Base-by-base conservation (phyloP, 257 asterid genomes). In the Ophiorrhiza pumila region DNA sequence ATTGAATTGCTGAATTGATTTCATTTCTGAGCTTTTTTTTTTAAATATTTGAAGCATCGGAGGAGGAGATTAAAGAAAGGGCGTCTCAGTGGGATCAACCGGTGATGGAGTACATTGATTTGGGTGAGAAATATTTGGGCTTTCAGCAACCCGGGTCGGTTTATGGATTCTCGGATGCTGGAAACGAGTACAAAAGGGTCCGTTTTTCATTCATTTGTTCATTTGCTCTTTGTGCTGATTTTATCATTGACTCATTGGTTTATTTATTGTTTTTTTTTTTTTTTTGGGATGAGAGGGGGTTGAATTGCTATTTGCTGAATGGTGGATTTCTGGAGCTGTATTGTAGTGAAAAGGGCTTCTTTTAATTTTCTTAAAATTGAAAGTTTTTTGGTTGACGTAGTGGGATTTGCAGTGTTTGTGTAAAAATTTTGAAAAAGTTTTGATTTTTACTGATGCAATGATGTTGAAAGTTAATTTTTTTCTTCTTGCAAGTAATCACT, bases 21-120 rank as follows among this genome's bases (percentile, higher is more conserved):
- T 4, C 35, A 6, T 4, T 0, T 5, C 17, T 58, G 18, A 1
- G 58, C 31, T 53, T 31, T 1, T 0, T 34, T 66, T 27, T 27
- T 53, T 37, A 20, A 2, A 18, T 47, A 9, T 77, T 65, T 67
- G 68, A 43, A 94, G 99, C 89, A 42, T 79, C 93, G 72, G 98
- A 88, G 78, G 95, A 91, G 65, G 98, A 90, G 84, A 91, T 94
- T 70, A 69, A 80, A 53, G 97, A 91, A 81, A 87, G 99, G 72
- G 97, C 99, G 27, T 83, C 89, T 14, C 82, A 83, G n/a, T 94
- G 99, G 99, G 98, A 94, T 75, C 96, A 86, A 77, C 86, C 89
- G 76, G 90, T 80, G 77, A 66, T 85, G 71, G 93, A 91, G 69
- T 91, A 94, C 80, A 71, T 90, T 47, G 89, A 88, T 61, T 80